These are phyloP conservation scores for Phoma sp. DNA, from an alignment of 2,329 filamentous ascomycete species.

Conservation along the genomic window DNA sequence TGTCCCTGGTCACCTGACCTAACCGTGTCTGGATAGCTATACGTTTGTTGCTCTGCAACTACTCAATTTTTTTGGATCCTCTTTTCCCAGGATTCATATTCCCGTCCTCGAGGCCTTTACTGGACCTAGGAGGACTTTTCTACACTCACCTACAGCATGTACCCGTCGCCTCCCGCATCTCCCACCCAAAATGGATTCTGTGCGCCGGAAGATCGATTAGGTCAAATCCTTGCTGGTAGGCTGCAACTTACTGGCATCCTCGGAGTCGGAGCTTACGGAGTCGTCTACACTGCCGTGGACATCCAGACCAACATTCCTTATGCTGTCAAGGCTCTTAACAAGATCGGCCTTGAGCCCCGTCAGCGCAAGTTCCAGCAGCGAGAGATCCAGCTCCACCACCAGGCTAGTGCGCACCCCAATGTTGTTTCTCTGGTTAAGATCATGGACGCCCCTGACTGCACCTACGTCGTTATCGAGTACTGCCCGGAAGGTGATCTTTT, in stretches of 20 bases:
- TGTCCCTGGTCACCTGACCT: constrained; percentile 31
- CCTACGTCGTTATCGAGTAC: constrained; percentile 95
- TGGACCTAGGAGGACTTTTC: constrained; percentile 50
- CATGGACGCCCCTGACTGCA: constrained; percentile 89
- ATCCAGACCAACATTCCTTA: constrained; percentile 82
- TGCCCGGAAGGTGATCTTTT: constrained; percentile 97
- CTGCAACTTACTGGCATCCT: constrained; percentile 85
- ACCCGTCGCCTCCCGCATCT: constrained; percentile 60
- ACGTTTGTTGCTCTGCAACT: constrained; percentile 13
- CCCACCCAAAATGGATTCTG: constrained; percentile 54
- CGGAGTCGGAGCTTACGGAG: constrained; percentile 93
- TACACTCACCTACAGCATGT: constrained; percentile 49
- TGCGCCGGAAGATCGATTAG: constrained; percentile 82
- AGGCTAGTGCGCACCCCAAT: constrained; percentile 87
- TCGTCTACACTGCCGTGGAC: constrained; percentile 90
- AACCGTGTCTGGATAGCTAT: constrained; percentile 23
- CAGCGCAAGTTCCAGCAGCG: constrained; percentile 90
- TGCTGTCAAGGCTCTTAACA: constrained; percentile 97
- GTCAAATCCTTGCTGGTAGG: constrained; percentile 80
- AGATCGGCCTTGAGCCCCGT: constrained; percentile 85
- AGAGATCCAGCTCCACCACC: constrained; percentile 90
- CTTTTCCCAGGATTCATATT: constrained; percentile 30
- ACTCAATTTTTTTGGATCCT: constrained; percentile 18
- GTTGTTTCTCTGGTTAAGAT: constrained; percentile 95
- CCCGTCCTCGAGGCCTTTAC: constrained; percentile 50